Base-by-base conservation (phyloP, 2,329 filamentous ascomycete species). In the Cladophialophora chaetospira region DNA sequence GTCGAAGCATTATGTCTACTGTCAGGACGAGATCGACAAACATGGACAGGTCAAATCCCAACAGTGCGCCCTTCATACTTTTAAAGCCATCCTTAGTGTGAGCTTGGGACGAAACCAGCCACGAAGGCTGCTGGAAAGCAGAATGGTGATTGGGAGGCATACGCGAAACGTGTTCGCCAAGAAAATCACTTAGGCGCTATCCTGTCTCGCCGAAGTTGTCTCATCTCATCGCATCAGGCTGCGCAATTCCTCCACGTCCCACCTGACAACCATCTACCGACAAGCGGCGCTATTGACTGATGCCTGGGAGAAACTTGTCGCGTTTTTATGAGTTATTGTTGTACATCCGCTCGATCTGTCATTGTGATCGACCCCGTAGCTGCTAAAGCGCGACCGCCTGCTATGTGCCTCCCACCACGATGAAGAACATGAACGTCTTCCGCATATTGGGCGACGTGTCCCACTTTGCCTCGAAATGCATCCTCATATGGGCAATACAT, bases 401-500 rank as follows among this genome's bases (percentile, higher is more conserved):
- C 23, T 19, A 61, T 57, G 58, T 61, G 40, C 28, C 25, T 44
- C 31, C 53, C 19, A 42, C 55, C 10, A 55, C 52, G 9, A 63
- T 63, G 61, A 58, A n/a, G n/a, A n/a, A 49, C 75, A 66, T 83
- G 83, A 76, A 74, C 56, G 65, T 81, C 58, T 87, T 96, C 75
- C 89, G 91, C 68, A 82, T 95, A 68, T 72, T 91, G 67, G 93
- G 84, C 70, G 93, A 97, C 72, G 74, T 93, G 67, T 90, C 88
- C 68, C 93, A 97, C 71, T 84, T 90, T 43, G 79, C 85, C 46
- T 94, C 91, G 55, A 97, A 96, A 81, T 85, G 87, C 72, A 94
- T 97, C 70, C 82, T 97, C 66, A 91, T 97, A 75, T 89, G 87
- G 77, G 86, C 91, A 53, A 96, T 97, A 68, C 91, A 96, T 75